Base-by-base conservation (phyloP, 2,329 filamentous ascomycete genomes). In the Cercospora sesami region DNA sequence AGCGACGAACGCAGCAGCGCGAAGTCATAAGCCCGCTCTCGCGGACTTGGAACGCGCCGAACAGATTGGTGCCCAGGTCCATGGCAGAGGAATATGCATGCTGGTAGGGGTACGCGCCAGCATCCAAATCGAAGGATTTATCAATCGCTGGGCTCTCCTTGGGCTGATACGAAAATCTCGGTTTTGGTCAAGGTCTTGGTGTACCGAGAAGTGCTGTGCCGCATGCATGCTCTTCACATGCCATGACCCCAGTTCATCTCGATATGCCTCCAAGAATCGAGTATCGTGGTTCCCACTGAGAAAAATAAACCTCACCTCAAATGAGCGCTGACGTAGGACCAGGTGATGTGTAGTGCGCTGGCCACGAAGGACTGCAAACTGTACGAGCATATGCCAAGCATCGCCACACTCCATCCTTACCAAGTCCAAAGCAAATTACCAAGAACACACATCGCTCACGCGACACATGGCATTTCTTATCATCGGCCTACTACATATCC, bases 391-490 rank as follows among this genome's bases (percentile, higher is more conserved):
- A 31, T 18, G 59, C 60, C 60, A 62, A 62, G 36, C 21, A 62
- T 31, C 36, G 12, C 60, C 42, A 62, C 21, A 48, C 48, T 14
- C 23, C 48, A 53, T 53, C 36, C 33, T 42, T 61, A 39, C 60
- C 23, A 62, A 26, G 42, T 21, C 23, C 26, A 48, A 45, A 45
- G 23, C 39, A 62, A 16, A 45, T 12, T 9, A 30, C 60, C 60
- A 62, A 62, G 60, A 48, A 12, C 36, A 51, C 10, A 14, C 7
- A 31, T 1, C 26, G 16, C n/a, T 16, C 36, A 62, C 28, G 42
- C 45, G 60, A 30, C 39, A 45, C 16, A 62, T 62, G 60, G 39
- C 60, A 51, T 48, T 31, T 51, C 60, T 62, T 30, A 45, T 48
- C 28, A 28, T 28, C n/a, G 21, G 5, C 12, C 7, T 28, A 31